Evolutionary conservation across 225 moss, liverwort and hornwort species (phyloP).

Genomic region (Physcomitrellopsis africana): DNA sequence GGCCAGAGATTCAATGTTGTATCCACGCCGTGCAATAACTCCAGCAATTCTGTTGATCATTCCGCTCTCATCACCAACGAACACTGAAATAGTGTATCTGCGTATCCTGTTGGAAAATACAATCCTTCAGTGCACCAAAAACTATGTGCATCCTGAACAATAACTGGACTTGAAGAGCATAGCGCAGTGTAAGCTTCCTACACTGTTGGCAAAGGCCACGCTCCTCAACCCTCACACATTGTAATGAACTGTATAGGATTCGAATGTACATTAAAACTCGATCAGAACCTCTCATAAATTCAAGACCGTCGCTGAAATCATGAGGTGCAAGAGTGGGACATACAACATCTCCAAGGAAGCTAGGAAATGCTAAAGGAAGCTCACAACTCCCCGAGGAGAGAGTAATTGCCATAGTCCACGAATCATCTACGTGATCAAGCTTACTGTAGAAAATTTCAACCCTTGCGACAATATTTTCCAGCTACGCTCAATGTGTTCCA

Average conservation of each 20-base stretch:
- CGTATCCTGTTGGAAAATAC: conserved; percentile 60
- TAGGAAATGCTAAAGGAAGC: background rate
- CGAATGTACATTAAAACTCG: background rate
- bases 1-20: conserved; percentile 95
- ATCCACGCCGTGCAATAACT: conserved; percentile 89
- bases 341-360: background rate
- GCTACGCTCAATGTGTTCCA: background rate
- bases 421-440: background rate
- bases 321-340: no score
- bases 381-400: background rate
- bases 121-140: background rate
- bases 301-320: background rate
- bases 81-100: conserved; percentile 93
- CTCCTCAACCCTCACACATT: background rate
- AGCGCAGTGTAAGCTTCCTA: background rate
- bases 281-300: background rate
- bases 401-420: no score
- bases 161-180: background rate
- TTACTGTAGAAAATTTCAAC: background rate
- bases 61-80: conserved; percentile 96
- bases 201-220: background rate
- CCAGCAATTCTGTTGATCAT: conserved; percentile 99
- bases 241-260: no score
- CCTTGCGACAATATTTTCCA: background rate
- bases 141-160: background rate